These are phyloP conservation scores for Aspergillus sclerotiicarbonarius DNA, from an alignment of 495 filamentous ascomycete genomes.

Conservation along the genomic window DNA sequence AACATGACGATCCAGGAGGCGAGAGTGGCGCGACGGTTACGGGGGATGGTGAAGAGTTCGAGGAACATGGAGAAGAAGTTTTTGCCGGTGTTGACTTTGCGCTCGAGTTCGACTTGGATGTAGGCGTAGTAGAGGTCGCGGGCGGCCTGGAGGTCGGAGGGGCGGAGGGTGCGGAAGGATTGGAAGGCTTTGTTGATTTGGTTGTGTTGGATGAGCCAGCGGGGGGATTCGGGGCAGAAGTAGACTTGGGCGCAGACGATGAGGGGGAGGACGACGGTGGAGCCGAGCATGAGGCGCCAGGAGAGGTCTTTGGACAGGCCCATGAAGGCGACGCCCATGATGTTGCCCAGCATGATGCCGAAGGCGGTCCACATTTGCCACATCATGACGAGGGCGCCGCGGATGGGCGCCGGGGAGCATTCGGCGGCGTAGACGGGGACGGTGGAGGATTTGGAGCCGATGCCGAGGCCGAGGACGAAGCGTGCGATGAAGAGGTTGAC, in stretches of 20 bases:
- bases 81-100: slow-evolving; percentile 40
- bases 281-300: slow-evolving; percentile 50
- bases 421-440: slow-evolving; percentile 60
- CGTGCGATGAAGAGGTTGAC: slow-evolving; percentile 53
- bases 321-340: slow-evolving; percentile 67
- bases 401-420: slow-evolving; percentile 54
- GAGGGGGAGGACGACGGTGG: slow-evolving; percentile 41
- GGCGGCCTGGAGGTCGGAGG: slow-evolving; percentile 47
- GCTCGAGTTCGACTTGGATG: slow-evolving; percentile 43
- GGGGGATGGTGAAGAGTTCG: slow-evolving; percentile 53
- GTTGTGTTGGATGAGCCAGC: slow-evolving; percentile 62
- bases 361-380: slow-evolving; percentile 72
- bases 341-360: slow-evolving; percentile 73
- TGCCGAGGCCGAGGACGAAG: slow-evolving; percentile 61
- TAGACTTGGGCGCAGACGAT: slow-evolving; percentile 53
- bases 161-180: slow-evolving; percentile 45
- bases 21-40: slow-evolving; percentile 53
- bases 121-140: slow-evolving; percentile 57
- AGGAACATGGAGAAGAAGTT: slow-evolving; percentile 48
- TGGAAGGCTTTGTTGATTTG: slow-evolving; percentile 42
- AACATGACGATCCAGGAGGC: slow-evolving; percentile 53
- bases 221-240: slow-evolving; percentile 64
- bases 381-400: slow-evolving; percentile 61
- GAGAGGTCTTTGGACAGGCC: slow-evolving; percentile 32
- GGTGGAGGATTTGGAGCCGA: slow-evolving; percentile 58